A percentile compares a stretch with the other conserved stretches of the same genome.
These are phyloP conservation scores for Sporothrix curviconia DNA, from an alignment of 2,329 filamentous ascomycete species.

Conservation along the genomic window DNA sequence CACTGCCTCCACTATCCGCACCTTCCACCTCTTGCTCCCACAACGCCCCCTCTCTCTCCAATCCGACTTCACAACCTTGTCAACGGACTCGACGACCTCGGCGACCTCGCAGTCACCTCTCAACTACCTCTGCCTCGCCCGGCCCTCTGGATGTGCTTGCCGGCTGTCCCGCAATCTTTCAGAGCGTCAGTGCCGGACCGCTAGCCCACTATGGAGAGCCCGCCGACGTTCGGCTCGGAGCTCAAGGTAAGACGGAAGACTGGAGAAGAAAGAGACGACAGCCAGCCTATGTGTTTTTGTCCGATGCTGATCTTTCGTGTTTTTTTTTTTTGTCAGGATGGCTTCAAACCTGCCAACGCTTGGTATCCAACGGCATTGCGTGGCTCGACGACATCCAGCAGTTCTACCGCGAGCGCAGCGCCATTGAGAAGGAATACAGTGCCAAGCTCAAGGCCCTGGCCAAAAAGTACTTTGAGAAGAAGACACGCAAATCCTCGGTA, in stretches of 20 bases:
- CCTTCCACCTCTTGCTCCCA: neutral
- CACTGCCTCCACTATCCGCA: neutral
- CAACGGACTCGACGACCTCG: neutral
- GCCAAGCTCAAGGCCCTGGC: slow-evolving; percentile 79
- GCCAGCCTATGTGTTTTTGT: neutral
- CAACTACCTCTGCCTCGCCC: neutral
- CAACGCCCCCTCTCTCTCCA: neutral
- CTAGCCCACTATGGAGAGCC: slow-evolving; percentile 60
- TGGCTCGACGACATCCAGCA: slow-evolving; percentile 97
- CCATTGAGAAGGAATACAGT: slow-evolving; percentile 95
- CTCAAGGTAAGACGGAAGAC: slow-evolving; percentile 61
- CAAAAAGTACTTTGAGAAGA: slow-evolving; percentile 94
- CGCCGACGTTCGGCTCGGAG: slow-evolving; percentile 86
- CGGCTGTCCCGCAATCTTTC: neutral
- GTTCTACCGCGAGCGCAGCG: slow-evolving; percentile 92
- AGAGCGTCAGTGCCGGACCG: neutral
- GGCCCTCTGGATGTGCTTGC: slow-evolving; percentile 1
- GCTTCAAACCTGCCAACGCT: slow-evolving; percentile 87
- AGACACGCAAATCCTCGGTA: slow-evolving; percentile 78
- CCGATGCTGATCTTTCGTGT: neutral
- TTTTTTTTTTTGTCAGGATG: slow-evolving; percentile 56
- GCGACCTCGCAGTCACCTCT: neutral
- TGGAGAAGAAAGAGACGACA: neutral
- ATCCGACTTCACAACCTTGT: too few relatives aligned
- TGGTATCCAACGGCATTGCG: slow-evolving; percentile 82